These are phyloP conservation scores for Citrus reticulata DNA, from an alignment of 345 rosid genomes.

Conservation along the genomic window DNA sequence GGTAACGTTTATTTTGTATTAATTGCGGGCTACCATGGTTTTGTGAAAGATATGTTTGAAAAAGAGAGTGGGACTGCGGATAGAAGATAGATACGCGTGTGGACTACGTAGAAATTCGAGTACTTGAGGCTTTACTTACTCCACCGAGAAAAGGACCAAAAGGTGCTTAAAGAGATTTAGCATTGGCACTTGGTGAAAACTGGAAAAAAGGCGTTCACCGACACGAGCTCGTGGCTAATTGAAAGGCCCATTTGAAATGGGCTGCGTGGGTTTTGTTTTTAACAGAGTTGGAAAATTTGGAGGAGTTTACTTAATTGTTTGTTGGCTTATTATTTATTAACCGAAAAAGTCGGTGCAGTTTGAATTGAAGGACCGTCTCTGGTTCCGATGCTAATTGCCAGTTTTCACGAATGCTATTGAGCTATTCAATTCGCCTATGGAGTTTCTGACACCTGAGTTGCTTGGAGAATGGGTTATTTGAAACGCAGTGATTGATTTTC, in stretches of 20 bases:
- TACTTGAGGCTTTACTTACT: too few species aligned
- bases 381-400: not conserved
- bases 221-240: conserved; percentile 2
- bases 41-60: conserved; percentile 1
- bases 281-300: not conserved
- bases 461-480: not conserved
- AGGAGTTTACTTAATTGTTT: not conserved
- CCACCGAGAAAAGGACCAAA: too few species aligned
- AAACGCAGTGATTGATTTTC: not conserved
- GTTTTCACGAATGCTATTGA: too few species aligned
- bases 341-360: not conserved
- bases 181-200: not conserved
- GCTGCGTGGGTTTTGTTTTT: not conserved
- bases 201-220: not conserved
- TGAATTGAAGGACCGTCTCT: not conserved
- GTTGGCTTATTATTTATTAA: not conserved
- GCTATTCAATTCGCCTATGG: not conserved
- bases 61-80: not conserved
- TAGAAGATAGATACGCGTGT: not conserved
- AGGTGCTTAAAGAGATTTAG: not conserved
- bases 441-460: not conserved
- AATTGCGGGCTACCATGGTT: not conserved
- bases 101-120: not conserved
- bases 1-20: not conserved
- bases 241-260: conserved; percentile 4